Evolutionary conservation across 352 stramenopile genomes (phyloP), one percentile per base, ranked within the genome.

Genomic region (Phytophthora idaei): DNA sequence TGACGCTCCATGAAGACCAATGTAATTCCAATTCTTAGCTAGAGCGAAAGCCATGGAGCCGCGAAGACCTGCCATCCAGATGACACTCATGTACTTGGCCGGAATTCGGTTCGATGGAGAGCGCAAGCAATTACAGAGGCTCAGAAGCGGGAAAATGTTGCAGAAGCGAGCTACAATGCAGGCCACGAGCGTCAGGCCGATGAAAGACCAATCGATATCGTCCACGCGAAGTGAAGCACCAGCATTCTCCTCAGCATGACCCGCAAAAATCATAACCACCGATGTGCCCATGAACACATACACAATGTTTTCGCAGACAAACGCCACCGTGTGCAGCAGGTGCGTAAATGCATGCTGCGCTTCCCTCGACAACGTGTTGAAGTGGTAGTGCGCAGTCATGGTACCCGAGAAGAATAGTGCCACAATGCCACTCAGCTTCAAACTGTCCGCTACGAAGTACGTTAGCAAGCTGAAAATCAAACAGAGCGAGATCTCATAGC

Each of bases 41-140:
- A 97, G 81, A 25, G 93, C 90, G 62, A 98, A 99, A 12, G 94
- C 89, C 50, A 99, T 97, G 12, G 95, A 97, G 36, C 95, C 95
- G 29, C 95, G 89, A 44, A 99, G 77, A 32, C 95, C 95, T 10
- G 92, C 88, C 56, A 98, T 96, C 90, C 92, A 98, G 49, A 98
- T 94, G 28, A 90, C 84, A 17, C 78, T 80, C 87, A 95, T 95
- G 58, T 72, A 90, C 66, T 83, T 88, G 28, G 83, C 59, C 1
- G 83, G 73, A 64, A 95, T 94, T n/a, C 77, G 71, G 48, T 92
- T 85, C 0, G 68, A 56, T 0, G 54, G 41, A 25, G 79, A 78
- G 2, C 87, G 83, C 28, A 78, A 78, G 66, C 79, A 88, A 61
- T 95, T 95, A 28, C 81, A 92, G 21, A 94, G 51, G 15, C 81